Conservation (phyloP, 305 asterid genomes). For the Fraxinus greggii region DNA sequence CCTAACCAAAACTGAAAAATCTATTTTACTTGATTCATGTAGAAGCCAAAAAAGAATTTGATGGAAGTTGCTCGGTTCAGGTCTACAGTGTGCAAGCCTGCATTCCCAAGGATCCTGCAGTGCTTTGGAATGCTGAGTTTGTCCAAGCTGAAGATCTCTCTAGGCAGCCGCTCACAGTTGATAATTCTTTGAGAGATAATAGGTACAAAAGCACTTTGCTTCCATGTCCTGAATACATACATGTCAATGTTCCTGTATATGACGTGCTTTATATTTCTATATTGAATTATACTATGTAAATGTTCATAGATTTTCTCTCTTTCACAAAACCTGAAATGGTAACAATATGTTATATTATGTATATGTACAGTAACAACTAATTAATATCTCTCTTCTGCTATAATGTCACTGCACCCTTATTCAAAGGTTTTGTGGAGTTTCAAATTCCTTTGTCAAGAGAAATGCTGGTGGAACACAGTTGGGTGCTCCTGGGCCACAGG, state of each 20-base stretch:
- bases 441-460: constrained; percentile 66
- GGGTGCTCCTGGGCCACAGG: constrained; percentile 37
- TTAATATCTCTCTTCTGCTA: background rate
- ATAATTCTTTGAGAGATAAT: constrained; percentile 78
- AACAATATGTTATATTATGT: background rate
- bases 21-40: constrained; percentile 15
- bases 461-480: constrained; percentile 41
- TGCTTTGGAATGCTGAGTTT: constrained; percentile 89
- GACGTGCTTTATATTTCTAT: background rate
- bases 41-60: constrained; percentile 78
- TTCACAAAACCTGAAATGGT: constrained; percentile 3
- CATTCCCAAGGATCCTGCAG: constrained; percentile 89
- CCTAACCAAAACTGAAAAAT: constrained; percentile 1
- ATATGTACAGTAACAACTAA: background rate
- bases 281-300: background rate
- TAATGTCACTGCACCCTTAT: constrained; percentile 3
- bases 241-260: background rate
- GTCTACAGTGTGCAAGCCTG: constrained; percentile 86
- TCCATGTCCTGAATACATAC: background rate
- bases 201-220: constrained; percentile 42
- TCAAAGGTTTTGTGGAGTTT: constrained; percentile 78
- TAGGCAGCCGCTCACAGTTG: constrained; percentile 54
- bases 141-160: constrained; percentile 83
- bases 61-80: constrained; percentile 67
- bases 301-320: constrained; percentile 7